Conservation (phyloP, 305 asterid species). For the Fraxinus xanthoxyloides region DNA sequence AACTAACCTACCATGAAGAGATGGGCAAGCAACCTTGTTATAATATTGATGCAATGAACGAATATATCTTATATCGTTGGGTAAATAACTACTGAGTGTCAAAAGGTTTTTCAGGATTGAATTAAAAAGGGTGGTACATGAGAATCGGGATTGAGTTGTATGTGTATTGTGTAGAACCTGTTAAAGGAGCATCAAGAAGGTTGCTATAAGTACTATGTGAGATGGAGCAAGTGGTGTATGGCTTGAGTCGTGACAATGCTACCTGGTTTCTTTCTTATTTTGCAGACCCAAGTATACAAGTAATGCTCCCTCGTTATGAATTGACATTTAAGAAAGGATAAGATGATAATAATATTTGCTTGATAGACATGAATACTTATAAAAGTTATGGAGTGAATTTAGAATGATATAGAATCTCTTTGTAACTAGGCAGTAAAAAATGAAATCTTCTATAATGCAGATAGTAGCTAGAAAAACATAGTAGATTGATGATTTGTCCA, state of each 20-base stretch:
- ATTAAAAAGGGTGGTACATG: background rate
- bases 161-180: background rate
- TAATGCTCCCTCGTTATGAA: background rate
- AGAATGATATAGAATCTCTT: background rate
- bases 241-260: background rate
- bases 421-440: background rate
- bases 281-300: background rate
- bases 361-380: background rate
- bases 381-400: background rate
- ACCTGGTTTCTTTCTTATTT: background rate
- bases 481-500: background rate
- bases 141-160: background rate
- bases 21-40: background rate
- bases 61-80: background rate
- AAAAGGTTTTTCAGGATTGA: background rate
- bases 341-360: background rate
- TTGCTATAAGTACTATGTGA: background rate
- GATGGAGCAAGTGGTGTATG: background rate
- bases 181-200: background rate
- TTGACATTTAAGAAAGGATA: background rate
- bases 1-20: background rate
- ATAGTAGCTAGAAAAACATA: background rate
- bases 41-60: background rate
- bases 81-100: background rate
- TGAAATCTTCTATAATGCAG: background rate